Evolutionary conservation across 2,329 filamentous ascomycete species (phyloP).

Genomic region (Cladosporium sp.): DNA sequence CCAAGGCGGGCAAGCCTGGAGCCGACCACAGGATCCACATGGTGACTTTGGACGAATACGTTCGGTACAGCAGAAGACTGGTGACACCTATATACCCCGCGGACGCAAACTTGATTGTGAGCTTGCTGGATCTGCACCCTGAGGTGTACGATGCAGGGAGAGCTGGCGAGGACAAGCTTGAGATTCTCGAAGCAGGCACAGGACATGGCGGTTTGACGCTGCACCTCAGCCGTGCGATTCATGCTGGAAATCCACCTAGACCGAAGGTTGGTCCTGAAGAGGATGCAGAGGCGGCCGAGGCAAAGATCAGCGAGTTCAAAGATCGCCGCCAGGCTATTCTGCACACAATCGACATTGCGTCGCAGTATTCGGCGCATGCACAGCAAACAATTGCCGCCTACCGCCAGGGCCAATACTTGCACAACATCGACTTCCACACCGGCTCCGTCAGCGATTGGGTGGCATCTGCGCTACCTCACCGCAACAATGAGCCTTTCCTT

Average conservation of each 20-base stretch:
- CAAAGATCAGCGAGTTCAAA: conserved; percentile 32
- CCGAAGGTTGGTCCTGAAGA: conserved; percentile 30
- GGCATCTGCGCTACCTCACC: conserved; percentile 44
- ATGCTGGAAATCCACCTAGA: conserved; percentile 61
- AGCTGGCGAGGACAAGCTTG: conserved; percentile 45
- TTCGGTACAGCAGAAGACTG: conserved; percentile 60
- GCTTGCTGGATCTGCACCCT: conserved; percentile 69
- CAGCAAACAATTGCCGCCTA: conserved; percentile 63
- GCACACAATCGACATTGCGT: conserved; percentile 66
- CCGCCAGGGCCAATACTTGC: conserved; percentile 64
- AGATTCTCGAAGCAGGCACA: conserved; percentile 80
- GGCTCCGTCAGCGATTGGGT: conserved; percentile 64
- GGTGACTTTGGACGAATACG: conserved; percentile 70
- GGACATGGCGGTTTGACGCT: conserved; percentile 78
- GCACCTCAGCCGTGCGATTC: conserved; percentile 69
- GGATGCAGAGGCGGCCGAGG: conserved; percentile 20
- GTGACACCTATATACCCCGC: conserved; percentile 78
- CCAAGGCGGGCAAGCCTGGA: conserved; percentile 33
- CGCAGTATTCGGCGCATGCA: conserved; percentile 61
- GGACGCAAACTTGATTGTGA: conserved; percentile 72
- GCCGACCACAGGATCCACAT: conserved; percentile 54
- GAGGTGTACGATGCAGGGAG: conserved; percentile 33
- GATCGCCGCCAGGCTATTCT: conserved; percentile 60
- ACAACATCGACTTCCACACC: conserved; percentile 70
- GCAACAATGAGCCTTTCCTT: conserved; percentile 55